Evolutionary conservation across 352 stramenopile genomes (phyloP).

Genomic region (Aphanomyces cochlioides): DNA sequence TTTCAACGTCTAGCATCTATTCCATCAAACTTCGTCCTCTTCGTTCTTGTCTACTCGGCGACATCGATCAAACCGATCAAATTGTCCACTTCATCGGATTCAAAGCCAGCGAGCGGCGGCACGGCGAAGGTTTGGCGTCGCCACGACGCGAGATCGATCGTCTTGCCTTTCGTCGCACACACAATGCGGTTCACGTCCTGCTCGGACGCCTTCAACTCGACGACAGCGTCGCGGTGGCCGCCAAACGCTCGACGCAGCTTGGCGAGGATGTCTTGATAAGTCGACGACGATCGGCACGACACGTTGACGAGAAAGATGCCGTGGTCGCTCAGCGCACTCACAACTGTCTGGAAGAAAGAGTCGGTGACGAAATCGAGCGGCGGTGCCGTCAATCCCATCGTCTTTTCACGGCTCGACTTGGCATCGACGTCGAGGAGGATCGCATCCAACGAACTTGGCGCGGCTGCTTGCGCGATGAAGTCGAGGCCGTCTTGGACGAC

Average conservation of each 20-base stretch:
- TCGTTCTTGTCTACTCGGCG: constrained; percentile 13
- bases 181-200: constrained; percentile 67
- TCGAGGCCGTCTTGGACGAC: constrained; percentile 50
- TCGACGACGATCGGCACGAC: constrained; percentile 42
- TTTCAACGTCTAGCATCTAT: constrained; percentile 28
- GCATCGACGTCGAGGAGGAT: constrained; percentile 78
- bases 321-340: constrained; percentile 33
- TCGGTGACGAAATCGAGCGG: constrained; percentile 57
- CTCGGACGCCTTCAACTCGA: constrained; percentile 28
- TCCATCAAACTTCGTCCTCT: background rate
- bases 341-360: constrained; percentile 35
- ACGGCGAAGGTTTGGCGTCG: background rate
- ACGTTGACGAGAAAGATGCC: constrained; percentile 69
- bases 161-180: constrained; percentile 43
- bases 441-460: constrained; percentile 42
- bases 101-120: constrained; percentile 19
- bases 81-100: constrained; percentile 22
- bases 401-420: constrained; percentile 50
- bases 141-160: constrained; percentile 15
- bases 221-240: background rate
- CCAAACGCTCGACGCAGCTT: constrained; percentile 43
- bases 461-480: constrained; percentile 33
- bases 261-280: constrained; percentile 52
- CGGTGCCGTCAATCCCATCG: constrained; percentile 57
- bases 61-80: constrained; percentile 22